Conservation (phyloP, 139 green algal genomes). For the Coelastrella sp. region DNA sequence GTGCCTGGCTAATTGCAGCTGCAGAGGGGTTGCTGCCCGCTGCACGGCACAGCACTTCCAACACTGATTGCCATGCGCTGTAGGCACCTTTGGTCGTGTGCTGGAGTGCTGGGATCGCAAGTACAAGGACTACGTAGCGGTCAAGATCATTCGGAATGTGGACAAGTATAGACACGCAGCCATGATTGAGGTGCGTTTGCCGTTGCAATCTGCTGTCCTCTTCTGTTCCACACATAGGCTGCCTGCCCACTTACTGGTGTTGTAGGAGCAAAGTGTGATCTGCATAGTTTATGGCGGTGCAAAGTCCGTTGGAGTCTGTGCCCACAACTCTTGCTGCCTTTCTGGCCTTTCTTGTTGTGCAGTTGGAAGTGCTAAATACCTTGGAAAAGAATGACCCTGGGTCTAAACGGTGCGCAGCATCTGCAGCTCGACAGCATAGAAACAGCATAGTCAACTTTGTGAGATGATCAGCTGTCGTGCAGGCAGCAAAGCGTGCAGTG, state of each 20-base stretch:
- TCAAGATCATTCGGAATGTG: constrained; percentile 98
- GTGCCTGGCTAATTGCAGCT: no score
- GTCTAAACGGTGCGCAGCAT: constrained; percentile 9
- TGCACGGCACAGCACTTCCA: no score
- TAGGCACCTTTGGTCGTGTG: constrained; percentile 80
- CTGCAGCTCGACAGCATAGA: neutral
- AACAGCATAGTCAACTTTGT: neutral
- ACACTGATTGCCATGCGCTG: neutral
- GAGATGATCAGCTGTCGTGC: neutral
- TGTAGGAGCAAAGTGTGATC: no score
- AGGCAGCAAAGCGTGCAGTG: neutral
- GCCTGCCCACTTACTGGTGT: no score
- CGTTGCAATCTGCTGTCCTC: neutral
- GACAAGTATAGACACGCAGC: constrained; percentile 98
- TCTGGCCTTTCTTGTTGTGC: constrained; percentile 47
- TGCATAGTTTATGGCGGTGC: neutral
- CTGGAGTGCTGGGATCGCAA: constrained; percentile 98
- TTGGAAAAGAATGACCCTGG: constrained; percentile 83
- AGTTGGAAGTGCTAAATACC: constrained; percentile 92
- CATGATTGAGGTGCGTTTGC: constrained; percentile 93
- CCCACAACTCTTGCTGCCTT: neutral
- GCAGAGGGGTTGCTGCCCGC: no score
- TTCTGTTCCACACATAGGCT: no score
- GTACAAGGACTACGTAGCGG: constrained; percentile 84
- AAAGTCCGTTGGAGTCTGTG: neutral